Evolutionary conservation across 2,329 filamentous ascomycete species (phyloP).

Genomic region (Pestalotiopsis sp.): DNA sequence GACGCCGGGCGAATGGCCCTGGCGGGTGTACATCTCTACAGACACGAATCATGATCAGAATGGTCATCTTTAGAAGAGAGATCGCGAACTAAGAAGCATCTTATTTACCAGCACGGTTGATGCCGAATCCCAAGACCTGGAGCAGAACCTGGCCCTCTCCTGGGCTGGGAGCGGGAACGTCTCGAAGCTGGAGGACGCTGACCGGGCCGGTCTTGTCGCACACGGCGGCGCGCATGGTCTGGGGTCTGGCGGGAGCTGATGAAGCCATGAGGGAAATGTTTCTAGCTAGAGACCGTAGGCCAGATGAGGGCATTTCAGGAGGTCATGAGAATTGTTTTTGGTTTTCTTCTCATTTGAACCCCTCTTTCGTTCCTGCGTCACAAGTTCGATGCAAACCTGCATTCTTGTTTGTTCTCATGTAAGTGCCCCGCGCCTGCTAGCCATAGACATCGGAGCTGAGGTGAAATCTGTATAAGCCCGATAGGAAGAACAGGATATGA

Average conservation of each 20-base stretch:
- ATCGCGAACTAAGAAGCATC: background rate
- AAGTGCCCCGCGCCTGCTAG: background rate
- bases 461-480: background rate
- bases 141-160: slow-evolving; percentile 42
- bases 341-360: background rate
- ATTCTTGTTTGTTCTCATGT: background rate
- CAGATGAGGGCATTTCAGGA: background rate
- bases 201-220: slow-evolving; percentile 41
- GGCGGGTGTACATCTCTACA: slow-evolving; percentile 48
- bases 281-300: background rate
- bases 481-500: background rate
- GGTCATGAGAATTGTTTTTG: background rate
- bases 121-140: slow-evolving; percentile 45
- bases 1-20: slow-evolving; percentile 42
- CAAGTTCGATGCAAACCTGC: background rate
- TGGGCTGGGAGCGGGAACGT: slow-evolving; percentile 40
- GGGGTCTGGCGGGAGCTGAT: slow-evolving; percentile 15
- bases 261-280: background rate
- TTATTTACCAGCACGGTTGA: slow-evolving; percentile 38
- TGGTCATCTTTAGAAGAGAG: background rate
- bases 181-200: slow-evolving; percentile 40
- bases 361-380: no score
- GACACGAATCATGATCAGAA: slow-evolving; percentile 8
- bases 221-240: slow-evolving; percentile 47
- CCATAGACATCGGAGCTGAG: background rate